These are phyloP conservation scores for Gymnopilus junonius DNA, from an alignment of 768 basidiomycete genomes.

Conservation along the genomic window DNA sequence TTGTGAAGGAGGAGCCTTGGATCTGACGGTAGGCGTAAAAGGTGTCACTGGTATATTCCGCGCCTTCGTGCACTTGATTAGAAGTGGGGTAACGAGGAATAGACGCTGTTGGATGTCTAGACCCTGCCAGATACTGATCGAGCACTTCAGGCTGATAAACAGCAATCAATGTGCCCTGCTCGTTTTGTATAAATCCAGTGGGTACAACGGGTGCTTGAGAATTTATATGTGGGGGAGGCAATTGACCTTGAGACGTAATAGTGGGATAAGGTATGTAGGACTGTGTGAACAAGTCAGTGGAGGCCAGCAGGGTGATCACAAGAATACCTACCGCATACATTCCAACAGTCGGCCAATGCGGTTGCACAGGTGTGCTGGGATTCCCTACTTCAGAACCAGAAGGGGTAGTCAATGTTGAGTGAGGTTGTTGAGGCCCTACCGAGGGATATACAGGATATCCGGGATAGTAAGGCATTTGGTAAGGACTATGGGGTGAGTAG, in stretches of 20 bases:
- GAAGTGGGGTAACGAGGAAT: conserved; percentile 5
- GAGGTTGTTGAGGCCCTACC: conserved; percentile 28
- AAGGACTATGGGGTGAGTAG: conserved; percentile 55
- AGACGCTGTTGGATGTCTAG: conserved; percentile 32
- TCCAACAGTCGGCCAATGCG: conserved; percentile 41
- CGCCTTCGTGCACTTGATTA: conserved; percentile 21
- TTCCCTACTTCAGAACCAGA: conserved; percentile 43
- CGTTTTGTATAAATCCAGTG: conserved; percentile 73
- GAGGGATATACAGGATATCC: conserved; percentile 51
- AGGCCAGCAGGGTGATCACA: neutral
- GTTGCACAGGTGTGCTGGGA: conserved; percentile 32
- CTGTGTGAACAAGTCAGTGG: conserved; percentile 28
- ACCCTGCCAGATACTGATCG: conserved; percentile 66
- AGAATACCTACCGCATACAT: conserved; percentile 52
- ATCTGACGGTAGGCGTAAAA: conserved; percentile 4
- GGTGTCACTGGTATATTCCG: conserved; percentile 19
- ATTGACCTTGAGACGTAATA: conserved; percentile 34
- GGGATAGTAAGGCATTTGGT: conserved; percentile 53
- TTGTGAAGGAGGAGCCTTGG: conserved; percentile 14
- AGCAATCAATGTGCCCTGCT: conserved; percentile 71
- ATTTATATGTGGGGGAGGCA: conserved; percentile 22
- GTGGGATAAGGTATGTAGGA: conserved; percentile 55
- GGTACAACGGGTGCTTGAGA: conserved; percentile 63
- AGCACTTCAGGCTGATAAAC: conserved; percentile 76
- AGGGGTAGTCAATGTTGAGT: conserved; percentile 35